Base-by-base conservation (phyloP, 805 yeast species). In the Metschnikowia picachoensis region DNA sequence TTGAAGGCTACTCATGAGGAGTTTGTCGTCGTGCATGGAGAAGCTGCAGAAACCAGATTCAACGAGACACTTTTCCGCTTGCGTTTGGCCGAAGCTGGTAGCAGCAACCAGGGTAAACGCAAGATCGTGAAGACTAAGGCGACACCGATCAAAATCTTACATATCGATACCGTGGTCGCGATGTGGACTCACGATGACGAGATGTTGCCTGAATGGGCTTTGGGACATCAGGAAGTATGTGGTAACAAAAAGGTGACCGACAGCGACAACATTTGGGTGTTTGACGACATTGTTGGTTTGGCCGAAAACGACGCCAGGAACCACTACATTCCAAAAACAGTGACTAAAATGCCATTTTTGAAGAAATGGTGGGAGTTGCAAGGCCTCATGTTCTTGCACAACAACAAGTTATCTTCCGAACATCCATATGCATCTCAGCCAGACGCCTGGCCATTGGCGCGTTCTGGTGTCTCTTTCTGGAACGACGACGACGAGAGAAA, bases 341-440 rank as follows among this genome's bases (percentile, higher is more conserved):
- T 83, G 14, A 82, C 76, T 56, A 65, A 66, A 10, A 57, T 87
- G 39, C 83, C 96, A 46, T 94, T 94, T 72, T 75, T 88, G 55
- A 77, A 73, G 49, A 94, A 94, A 67, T 94, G 96, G 90, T 72
- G 81, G 68, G 98, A 94, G 67, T 74, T 91, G 51, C 99, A 94
- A 70, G 66, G 74, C 29, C 74, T 79, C 49, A 94, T 94, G 99
- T 90, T 94, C 74, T 80, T 82, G 51, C 96, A 91, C 60, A 94
- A 94, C 70, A 94, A 92, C 70, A 82, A 84, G 56, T 75, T 94
- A 54, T 77, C 90, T 1, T 77, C 91, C 13, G 89, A 87, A 25
- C 99, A 94, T 67, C 99, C 99, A 38, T 94, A 87, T 72, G 96
- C 97, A 9, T 89, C 97, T 4, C 83, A 81, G 51, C 99, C 99